These are phyloP conservation scores for Entomortierella chlamydospora DNA, from an alignment of 192 early-diverging fungal species.

Conservation along the genomic window DNA sequence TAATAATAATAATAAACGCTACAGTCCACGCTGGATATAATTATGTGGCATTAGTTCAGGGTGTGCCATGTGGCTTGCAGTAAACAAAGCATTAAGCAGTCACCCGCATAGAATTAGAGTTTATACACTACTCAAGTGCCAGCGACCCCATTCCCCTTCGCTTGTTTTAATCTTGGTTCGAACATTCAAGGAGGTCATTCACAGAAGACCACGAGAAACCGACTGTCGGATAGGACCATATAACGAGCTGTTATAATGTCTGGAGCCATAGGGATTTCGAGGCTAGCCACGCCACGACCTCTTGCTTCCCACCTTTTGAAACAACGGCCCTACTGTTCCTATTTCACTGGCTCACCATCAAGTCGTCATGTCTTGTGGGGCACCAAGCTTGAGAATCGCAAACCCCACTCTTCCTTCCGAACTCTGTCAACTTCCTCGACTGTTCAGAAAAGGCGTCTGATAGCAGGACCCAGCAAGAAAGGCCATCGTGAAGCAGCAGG, in stretches of 20 bases:
- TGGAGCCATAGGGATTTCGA: constrained; percentile 36
- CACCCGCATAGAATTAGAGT: too few species aligned
- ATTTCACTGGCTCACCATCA: too few species aligned
- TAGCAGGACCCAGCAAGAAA: neutral
- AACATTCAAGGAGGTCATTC: too few species aligned
- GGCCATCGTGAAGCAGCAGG: neutral
- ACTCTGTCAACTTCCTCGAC: constrained; percentile 15
- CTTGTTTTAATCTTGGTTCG: neutral
- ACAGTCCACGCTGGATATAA: neutral
- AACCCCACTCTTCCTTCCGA: neutral
- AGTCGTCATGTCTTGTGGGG: too few species aligned
- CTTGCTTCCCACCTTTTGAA: neutral
- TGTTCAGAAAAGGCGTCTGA: neutral
- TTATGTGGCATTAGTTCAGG: too few species aligned
- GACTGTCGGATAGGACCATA: too few species aligned
- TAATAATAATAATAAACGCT: neutral
- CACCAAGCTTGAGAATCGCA: too few species aligned
- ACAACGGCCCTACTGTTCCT: neutral
- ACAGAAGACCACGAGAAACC: too few species aligned
- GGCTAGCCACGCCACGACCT: neutral
- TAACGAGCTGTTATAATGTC: constrained; percentile 27
- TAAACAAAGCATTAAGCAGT: constrained; percentile 7
- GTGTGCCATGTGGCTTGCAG: neutral
- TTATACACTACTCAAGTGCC: neutral
- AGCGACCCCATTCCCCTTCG: neutral